Evolutionary conservation across 164 flowering plant species (phyloP), one percentile per base, ranked within the genome.

Genomic region (Cinnamomum micranthum): DNA sequence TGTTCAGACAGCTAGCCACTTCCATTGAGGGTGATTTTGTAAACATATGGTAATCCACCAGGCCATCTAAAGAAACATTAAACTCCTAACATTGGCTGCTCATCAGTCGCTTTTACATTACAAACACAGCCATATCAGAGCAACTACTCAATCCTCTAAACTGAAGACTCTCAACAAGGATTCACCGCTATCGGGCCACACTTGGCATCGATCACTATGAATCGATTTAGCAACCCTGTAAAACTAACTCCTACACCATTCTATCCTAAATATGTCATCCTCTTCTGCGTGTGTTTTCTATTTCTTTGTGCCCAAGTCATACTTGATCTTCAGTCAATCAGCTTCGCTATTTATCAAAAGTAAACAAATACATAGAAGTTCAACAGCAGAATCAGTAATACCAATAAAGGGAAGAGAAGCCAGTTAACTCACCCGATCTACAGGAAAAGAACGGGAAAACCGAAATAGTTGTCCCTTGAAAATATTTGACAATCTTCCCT

Each of bases 391-490:
- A 14, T 47, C 70, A 24, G n/a, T 22, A 28, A 67, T 35, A 23
- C 17, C 24, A 64, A 69, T 19, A 68, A 60, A 51, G 51, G 20
- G 35, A 27, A 77, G 47, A 64, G 65, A 55, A 19, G 25, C 7
- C 19, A 65, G 27, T 41, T 59, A 69, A 72, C 91, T 82, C 80
- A 93, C 99, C 87, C 90, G 81, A 64, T 89, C 94, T 78, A 82
- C 84, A 71, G 98, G 97, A 83, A 93, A 95, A 50, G 85, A 84
- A 78, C 72, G 74, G 58, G 99, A 93, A 84, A 95, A 95, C 72
- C 85, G 65, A 80, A 95, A 95, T 10, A 71, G 70, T 74, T 70
- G 85, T 67, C 93, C 93, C 58, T 77, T 79, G 77, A 93, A 95
- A 63, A 95, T 83, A 73, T 73, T 73, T 58, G 84, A 77, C 74